Base-by-base conservation (phyloP, 2,329 filamentous ascomycete genomes). In the Didymella keratinophila region DNA sequence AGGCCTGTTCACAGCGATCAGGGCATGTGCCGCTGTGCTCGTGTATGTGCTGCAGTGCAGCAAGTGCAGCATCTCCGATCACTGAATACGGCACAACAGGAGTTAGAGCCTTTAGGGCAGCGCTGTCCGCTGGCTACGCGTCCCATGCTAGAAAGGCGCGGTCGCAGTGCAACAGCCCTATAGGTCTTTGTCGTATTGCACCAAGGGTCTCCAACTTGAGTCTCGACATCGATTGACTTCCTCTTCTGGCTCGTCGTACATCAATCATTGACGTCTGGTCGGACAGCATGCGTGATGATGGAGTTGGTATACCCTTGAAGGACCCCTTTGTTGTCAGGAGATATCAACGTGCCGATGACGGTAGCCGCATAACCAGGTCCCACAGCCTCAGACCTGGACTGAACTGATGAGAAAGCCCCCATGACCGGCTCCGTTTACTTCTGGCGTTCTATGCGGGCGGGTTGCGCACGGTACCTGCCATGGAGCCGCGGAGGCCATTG, bases 51-150 rank as follows among this genome's bases (percentile, higher is more conserved):
- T 62, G 60, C 7, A 25, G 23, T 25, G 23, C 23, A 51, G 28
- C 28, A 30, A 55, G 41, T 52, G 60, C 61, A 58, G 37, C 46
- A 62, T 62, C 60, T 59, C 60, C 57, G 50, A 44, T 51, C 47
- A 52, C 58, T 61, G 55, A 50, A 53, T 45, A 45, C 54, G 56
- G 60, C 56, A 62, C 58, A 18, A 47, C 50, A 55, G 27, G n/a
- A 55, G 53, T 25, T 43, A 46, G 44, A 49, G 47, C 53, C 53
- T 37, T 41, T 14, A 11, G 27, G 36, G 42, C 49, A 52, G 27
- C 37, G n/a, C 18, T 50, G 50, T 47, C 49, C 36, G 32, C 44
- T 25, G 46, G 36, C 16, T 11, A 30, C 47, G 37, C 34, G 34
- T 48, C 47, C 50, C 46, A 44, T 37, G 48, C 50, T 42, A 55